Percentiles rank a stretch among this genome's conserved stretches.
phyloP scores from a whole-genome alignment of 2,329 filamentous ascomycete genomes.

The Colletotrichum eremochloae region DNA sequence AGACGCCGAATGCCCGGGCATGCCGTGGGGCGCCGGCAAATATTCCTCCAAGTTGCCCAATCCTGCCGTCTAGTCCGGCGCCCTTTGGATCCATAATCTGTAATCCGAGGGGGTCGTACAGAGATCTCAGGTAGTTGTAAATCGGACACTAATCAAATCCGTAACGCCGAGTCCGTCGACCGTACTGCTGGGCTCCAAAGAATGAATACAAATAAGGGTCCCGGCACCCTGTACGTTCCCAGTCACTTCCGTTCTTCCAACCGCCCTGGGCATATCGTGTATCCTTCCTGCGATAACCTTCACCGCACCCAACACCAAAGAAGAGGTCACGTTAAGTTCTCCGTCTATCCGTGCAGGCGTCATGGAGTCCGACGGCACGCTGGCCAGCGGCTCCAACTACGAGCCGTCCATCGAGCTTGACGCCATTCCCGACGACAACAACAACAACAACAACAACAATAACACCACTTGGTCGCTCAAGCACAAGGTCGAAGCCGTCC shows the following conservation, averaged over 20 bases:
- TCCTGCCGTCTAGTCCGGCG: constrained; percentile 17
- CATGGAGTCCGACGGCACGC: constrained; percentile 42
- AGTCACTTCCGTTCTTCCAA: not conserved
- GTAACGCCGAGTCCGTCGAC: constrained; percentile 25
- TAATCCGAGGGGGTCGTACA: constrained; percentile 13
- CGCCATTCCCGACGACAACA: not conserved
- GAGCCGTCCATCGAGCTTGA: constrained; percentile 36
- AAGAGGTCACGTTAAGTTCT: constrained; percentile 16
- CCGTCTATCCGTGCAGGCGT: constrained; percentile 20
- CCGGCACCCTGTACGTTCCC: constrained; percentile 1
- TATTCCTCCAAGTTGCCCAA: not conserved
- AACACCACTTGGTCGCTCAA: constrained; percentile 59
- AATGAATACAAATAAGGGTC: not conserved
- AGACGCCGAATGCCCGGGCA: not conserved
- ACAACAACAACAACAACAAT: no score
- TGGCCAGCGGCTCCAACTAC: constrained; percentile 33
- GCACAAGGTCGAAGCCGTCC: constrained; percentile 59
- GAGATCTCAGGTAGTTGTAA: constrained; percentile 26
- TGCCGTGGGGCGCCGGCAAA: not conserved
- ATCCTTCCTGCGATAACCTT: not conserved
- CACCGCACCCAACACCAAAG: constrained; percentile 9
- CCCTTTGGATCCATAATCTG: constrained; percentile 9
- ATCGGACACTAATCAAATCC: constrained; percentile 19
- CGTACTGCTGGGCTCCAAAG: not conserved
- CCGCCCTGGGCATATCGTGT: not conserved